A percentile compares a stretch with the other conserved stretches of the same genome.
Conservation (phyloP, 441 rosid species). For the Pelargonium fulgidum region DNA sequence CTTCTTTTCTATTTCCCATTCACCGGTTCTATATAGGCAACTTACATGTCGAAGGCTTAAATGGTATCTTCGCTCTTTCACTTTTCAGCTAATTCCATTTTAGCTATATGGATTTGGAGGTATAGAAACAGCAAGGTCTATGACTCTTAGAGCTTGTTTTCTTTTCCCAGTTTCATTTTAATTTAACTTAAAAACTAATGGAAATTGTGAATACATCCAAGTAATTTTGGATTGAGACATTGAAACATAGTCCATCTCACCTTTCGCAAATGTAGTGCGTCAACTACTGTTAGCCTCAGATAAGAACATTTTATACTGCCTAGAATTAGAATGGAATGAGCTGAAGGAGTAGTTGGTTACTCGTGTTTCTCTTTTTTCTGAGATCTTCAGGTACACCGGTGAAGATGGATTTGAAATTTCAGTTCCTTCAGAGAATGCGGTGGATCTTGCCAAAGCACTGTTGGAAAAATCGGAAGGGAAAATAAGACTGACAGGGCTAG, state of each 20-base stretch:
- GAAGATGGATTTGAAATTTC: conserved; percentile 99
- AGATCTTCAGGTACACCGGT: conserved; percentile 64
- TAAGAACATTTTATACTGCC: background rate
- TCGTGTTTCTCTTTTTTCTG: background rate
- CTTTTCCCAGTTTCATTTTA: background rate
- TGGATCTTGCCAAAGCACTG: conserved; percentile 84
- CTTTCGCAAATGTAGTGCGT: background rate
- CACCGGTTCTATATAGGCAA: background rate
- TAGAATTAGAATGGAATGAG: background rate
- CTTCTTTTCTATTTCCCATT: conserved; percentile 9
- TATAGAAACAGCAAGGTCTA: no score
- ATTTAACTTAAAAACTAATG: background rate
- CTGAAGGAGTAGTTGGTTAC: conserved; percentile 12
- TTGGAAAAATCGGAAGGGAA: conserved; percentile 87
- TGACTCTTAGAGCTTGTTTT: background rate
- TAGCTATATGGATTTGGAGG: no score
- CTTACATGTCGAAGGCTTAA: background rate
- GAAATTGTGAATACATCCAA: background rate
- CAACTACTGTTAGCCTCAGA: background rate
- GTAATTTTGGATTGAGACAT: background rate
- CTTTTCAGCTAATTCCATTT: background rate
- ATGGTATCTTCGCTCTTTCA: background rate
- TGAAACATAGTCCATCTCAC: background rate
- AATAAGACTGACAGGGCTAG: conserved; percentile 80
- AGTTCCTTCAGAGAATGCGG: conserved; percentile 74